Evolutionary conservation across 768 basidiomycete genomes (phyloP), one percentile per base, ranked within the genome.

Genomic region (Lactifluus echinatus): DNA sequence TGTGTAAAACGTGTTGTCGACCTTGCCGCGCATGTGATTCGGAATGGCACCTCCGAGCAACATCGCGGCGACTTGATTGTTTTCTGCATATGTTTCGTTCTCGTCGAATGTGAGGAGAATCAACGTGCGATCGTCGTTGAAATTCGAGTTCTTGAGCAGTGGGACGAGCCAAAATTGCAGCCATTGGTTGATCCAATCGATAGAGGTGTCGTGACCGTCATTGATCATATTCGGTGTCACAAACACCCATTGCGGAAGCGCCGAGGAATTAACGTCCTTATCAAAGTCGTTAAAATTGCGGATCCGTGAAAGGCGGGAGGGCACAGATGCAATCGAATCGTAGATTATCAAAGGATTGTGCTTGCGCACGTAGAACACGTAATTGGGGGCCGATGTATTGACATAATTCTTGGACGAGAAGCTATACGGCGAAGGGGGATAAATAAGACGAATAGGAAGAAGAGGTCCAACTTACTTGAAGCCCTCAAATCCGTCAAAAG

Each of bases 61-160:
- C 45, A 81, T 36, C 4, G 73, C 65, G 57, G 68, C 75, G 43
- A 84, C 69, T 1, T 66, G 69, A 65, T 85, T 84, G 65, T 77
- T 77, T 46, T 70, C 66, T 28, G 64, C 63, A 50, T 71, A 69
- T 0, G 65, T 60, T 56, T 73, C 76, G 39, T 70, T 81, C 69
- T 85, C 83, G 53, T 86, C 84, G 53, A 85, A 85, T 0, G 81
- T 84, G 51, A 85, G 63, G 8, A 83, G 62, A 63, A 85, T 78
- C 50, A 86, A 70, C 0, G 84, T 84, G 21, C 66, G 69, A 47
- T 74, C 67, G 55, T 70, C 74, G 66, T 85, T 84, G 70, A 86
- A 84, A 51, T 70, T 68, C 6, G 69, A 46, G 66, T 84, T 70
- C 2, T 70, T 55, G 39, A 85, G 75, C 11, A 83, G 64, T 1